A percentile compares a stretch with the other conserved stretches of the same genome.
phyloP scores from a whole-genome alignment of 2,329 filamentous ascomycete species.

The Whalleya microplaca region DNA sequence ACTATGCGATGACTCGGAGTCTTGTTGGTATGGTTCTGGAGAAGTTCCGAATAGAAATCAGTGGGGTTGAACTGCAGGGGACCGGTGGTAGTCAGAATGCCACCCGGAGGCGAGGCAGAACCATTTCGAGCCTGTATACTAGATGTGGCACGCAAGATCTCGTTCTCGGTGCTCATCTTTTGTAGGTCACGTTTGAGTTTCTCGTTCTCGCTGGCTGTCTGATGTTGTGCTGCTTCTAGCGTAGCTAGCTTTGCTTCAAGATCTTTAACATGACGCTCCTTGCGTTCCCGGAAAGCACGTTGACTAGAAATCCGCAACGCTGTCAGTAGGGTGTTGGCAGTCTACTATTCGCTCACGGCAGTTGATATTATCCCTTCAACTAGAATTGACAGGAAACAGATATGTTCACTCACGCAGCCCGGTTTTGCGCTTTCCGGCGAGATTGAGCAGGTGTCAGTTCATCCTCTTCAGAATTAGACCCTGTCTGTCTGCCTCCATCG shows the following conservation, averaged over 20 bases:
- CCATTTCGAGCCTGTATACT: slow-evolving; percentile 41
- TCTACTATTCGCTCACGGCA: neutral
- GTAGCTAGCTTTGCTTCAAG: slow-evolving; percentile 82
- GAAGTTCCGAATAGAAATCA: slow-evolving; percentile 69
- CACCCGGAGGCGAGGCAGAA: slow-evolving; percentile 47
- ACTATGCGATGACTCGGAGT: slow-evolving; percentile 70
- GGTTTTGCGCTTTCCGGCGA: slow-evolving; percentile 63
- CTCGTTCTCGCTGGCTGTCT: slow-evolving; percentile 81
- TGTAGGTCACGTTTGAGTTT: slow-evolving; percentile 82
- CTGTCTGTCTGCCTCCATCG: slow-evolving; percentile 42
- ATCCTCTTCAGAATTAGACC: slow-evolving; percentile 60
- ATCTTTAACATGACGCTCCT: slow-evolving; percentile 92
- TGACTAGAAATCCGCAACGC: slow-evolving; percentile 60
- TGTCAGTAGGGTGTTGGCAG: slow-evolving; percentile 4
- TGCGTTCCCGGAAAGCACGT: slow-evolving; percentile 93
- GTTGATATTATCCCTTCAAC: neutral
- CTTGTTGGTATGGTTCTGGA: slow-evolving; percentile 65
- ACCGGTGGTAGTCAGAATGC: slow-evolving; percentile 60
- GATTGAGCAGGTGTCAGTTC: slow-evolving; percentile 61
- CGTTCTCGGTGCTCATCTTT: slow-evolving; percentile 85
- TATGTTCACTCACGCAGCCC: slow-evolving; percentile 58
- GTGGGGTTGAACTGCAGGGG: slow-evolving; percentile 73
- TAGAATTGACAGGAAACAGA: neutral
- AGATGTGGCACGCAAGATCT: slow-evolving; percentile 84
- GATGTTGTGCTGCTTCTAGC: slow-evolving; percentile 74